phyloP scores from a whole-genome alignment of 768 basidiomycete genomes.

The Mycena latifolia region DNA sequence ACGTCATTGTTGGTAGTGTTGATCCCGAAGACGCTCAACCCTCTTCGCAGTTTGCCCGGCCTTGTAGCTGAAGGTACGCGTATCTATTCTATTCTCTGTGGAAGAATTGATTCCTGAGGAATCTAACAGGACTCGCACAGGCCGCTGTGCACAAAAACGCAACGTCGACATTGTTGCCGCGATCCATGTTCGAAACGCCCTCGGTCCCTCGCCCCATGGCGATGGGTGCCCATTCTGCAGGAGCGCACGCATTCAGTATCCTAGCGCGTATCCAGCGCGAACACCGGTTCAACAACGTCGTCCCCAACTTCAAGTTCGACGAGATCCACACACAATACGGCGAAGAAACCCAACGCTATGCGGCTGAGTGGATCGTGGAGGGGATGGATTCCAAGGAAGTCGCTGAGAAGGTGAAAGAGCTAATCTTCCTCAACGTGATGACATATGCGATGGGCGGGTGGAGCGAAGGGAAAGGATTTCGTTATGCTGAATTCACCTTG shows the following conservation, averaged over 20 bases:
- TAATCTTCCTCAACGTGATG: conserved; percentile 67
- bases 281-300: conserved; percentile 21
- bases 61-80: conserved; percentile 70
- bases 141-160: conserved; percentile 58
- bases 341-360: conserved; percentile 55
- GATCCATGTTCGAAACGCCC: conserved; percentile 15
- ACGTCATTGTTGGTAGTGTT: conserved; percentile 18
- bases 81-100: neutral
- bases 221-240: neutral
- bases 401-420: conserved; percentile 71
- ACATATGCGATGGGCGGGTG: conserved; percentile 70
- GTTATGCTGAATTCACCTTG: conserved; percentile 44
- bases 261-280: conserved; percentile 68
- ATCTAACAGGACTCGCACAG: conserved; percentile 64
- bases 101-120: neutral
- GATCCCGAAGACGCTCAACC: conserved; percentile 8
- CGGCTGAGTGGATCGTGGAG: conserved; percentile 58
- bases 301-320: too few species aligned
- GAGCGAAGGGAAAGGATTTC: conserved; percentile 55
- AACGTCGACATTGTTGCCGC: conserved; percentile 11
- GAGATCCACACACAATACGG: conserved; percentile 44
- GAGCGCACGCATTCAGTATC: conserved; percentile 61
- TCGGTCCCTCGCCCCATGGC: neutral
- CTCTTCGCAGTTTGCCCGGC: conserved; percentile 55
- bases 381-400: conserved; percentile 50